phyloP scores from a whole-genome alignment of 495 filamentous ascomycete species.

The Arthonia radiata region DNA sequence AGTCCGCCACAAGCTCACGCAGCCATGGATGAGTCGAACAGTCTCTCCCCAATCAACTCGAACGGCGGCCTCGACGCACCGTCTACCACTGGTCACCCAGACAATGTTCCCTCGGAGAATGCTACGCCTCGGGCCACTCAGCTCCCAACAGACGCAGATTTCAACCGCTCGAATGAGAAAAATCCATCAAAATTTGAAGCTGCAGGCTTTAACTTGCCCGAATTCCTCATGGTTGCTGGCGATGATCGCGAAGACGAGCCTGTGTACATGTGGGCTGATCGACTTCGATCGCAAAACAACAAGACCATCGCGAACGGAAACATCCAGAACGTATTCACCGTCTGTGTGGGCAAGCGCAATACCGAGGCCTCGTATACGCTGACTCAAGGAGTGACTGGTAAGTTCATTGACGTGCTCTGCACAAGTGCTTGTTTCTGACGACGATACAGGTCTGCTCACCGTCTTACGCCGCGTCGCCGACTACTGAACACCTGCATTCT shows the following conservation, averaged over 20 bases:
- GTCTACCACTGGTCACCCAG: not conserved
- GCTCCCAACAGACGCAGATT: constrained; percentile 17
- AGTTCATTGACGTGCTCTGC: constrained; percentile 9
- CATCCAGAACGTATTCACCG: constrained; percentile 47
- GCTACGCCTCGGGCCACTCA: not conserved
- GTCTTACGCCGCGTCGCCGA: no score
- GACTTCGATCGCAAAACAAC: no score
- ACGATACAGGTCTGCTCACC: no score
- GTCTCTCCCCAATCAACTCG: not conserved
- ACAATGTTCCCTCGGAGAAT: no score
- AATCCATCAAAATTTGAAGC: no score
- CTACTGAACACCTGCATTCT: no score
- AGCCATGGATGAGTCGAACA: no score
- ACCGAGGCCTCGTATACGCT: constrained; percentile 68
- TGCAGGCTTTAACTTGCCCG: not conserved
- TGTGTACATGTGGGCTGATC: constrained; percentile 81
- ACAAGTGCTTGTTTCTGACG: no score
- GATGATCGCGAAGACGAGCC: constrained; percentile 82
- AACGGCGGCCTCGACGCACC: no score
- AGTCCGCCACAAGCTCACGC: not conserved
- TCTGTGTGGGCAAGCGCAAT: constrained; percentile 60
- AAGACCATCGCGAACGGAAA: constrained; percentile 17
- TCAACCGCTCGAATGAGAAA: no score
- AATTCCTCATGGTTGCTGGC: constrained; percentile 69
- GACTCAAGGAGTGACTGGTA: constrained; percentile 75